phyloP scores from a whole-genome alignment of 345 rosid genomes.

The Eutrema heterophyllum region DNA sequence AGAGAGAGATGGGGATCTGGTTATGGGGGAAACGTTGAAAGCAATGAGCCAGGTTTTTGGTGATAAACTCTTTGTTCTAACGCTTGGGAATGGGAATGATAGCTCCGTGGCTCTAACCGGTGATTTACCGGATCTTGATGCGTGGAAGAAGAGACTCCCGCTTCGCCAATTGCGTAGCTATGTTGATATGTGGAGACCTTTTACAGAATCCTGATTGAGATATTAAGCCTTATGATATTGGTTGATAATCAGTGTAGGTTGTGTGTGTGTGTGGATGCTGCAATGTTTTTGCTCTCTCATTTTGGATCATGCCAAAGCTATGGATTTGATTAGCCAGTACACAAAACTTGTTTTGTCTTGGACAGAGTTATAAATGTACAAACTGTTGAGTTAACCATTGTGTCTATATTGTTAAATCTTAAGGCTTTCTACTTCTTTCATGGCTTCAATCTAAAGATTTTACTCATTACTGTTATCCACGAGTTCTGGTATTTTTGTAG shows the following conservation, averaged over 20 bases:
- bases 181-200: slow-evolving; percentile 65
- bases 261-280: not conserved
- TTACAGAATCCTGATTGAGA: not conserved
- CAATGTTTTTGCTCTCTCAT: not conserved
- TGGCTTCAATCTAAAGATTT: not conserved
- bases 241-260: slow-evolving; percentile 1
- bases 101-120: slow-evolving; percentile 71
- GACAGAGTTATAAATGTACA: not conserved
- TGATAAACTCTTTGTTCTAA: slow-evolving; percentile 44
- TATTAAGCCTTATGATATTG: not conserved
- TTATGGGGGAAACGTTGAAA: slow-evolving; percentile 66
- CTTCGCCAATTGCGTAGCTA: slow-evolving; percentile 44
- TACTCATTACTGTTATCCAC: not conserved
- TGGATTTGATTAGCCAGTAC: not conserved
- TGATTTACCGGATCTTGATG: slow-evolving; percentile 52
- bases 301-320: not conserved
- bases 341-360: not conserved
- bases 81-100: slow-evolving; percentile 58
- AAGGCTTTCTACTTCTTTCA: not conserved
- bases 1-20: slow-evolving; percentile 52
- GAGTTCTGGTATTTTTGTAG: not conserved
- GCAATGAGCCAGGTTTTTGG: slow-evolving; percentile 64
- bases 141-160: slow-evolving; percentile 49
- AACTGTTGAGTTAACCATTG: not conserved
- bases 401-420: not conserved